Base-by-base conservation (phyloP, 768 basidiomycete genomes). In the Russula olivacea region DNA sequence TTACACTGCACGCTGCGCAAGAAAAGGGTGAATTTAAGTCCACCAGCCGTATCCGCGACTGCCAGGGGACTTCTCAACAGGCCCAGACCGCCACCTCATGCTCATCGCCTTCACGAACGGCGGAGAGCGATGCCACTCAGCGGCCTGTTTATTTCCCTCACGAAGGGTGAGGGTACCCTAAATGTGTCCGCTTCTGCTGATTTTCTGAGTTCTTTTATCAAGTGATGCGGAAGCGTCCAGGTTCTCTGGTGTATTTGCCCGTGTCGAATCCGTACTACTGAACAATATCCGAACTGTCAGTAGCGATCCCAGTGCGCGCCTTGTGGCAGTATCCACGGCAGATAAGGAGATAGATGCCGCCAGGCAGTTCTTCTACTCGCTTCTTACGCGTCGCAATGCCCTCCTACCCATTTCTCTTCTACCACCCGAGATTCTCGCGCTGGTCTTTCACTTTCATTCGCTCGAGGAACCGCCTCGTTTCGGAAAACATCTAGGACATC, bases 381-480 rank as follows among this genome's bases (percentile, higher is more conserved):
- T 59, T 12, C 47, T 54, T 15, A 52, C 58, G n/a, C 47, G 49
- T 12, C 61, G 61, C 23, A 66, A 66, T 23, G 34, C 47, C 47
- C 54, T 66, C 17, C n/a, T 17, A 0, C 47, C 48, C 3, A 51
- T 66, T 43, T 64, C 38, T 48, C 8, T 45, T 10, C 57, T 66
- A 0, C 62, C 65, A 1, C 55, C 65, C n/a, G 65, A 66, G 23
- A 48, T 66, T 9, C 65, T 66, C 14, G n/a, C 58, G 0, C 58
- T 41, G 8, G 41, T 66, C 15, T 66, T 66, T 47, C 56, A 28
- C 23, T 23, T 59, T 15, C 43, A n/a, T 54, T n/a, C 28, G 21
- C 32, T 30, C 5, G 49, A 32, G 2, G 36, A 23, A 8, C 15
- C 23, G 7, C 38, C 38, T 1, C 25, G 1, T 38, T 40, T 17